phyloP scores from a whole-genome alignment of 2,329 filamentous ascomycete genomes.

The Cordyceps farinosa region DNA sequence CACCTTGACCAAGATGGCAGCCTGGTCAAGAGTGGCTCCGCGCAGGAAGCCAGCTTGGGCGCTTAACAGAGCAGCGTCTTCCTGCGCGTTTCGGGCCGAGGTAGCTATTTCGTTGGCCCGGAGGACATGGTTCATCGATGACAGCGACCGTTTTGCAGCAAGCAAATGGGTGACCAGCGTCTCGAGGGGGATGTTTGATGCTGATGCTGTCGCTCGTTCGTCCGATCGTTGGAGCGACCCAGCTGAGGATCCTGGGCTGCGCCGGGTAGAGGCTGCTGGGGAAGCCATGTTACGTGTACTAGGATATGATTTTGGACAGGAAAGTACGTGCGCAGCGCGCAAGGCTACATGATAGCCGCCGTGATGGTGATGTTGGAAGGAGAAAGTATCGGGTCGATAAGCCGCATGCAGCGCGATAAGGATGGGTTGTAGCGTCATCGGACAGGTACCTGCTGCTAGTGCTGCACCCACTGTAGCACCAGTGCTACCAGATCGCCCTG shows the following conservation, averaged over 20 bases:
- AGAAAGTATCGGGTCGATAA: constrained; percentile 8
- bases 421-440: constrained; percentile 10
- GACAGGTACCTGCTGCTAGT: constrained; percentile 4
- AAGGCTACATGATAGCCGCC: constrained; percentile 12
- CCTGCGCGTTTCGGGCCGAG: constrained; percentile 68
- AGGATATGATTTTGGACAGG: too few relatives aligned
- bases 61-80: constrained; percentile 71
- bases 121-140: constrained; percentile 76
- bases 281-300: constrained; percentile 33
- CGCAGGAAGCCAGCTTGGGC: constrained; percentile 67
- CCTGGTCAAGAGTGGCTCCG: constrained; percentile 56
- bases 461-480: background rate
- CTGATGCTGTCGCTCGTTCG: constrained; percentile 14
- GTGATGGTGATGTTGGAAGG: constrained; percentile 4
- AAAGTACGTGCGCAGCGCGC: background rate
- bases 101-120: constrained; percentile 84
- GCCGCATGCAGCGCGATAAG: constrained; percentile 14
- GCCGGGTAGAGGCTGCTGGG: constrained; percentile 33
- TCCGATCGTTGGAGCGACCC: constrained; percentile 28
- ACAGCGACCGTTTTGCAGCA: constrained; percentile 80
- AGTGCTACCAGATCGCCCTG: background rate
- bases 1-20: constrained; percentile 48
- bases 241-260: constrained; percentile 36
- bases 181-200: constrained; percentile 52
- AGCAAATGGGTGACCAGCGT: constrained; percentile 80